Percentiles rank a stretch among this genome's conserved stretches.
phyloP scores from a whole-genome alignment of 2,329 filamentous ascomycete genomes.

The Moelleriella libera region DNA sequence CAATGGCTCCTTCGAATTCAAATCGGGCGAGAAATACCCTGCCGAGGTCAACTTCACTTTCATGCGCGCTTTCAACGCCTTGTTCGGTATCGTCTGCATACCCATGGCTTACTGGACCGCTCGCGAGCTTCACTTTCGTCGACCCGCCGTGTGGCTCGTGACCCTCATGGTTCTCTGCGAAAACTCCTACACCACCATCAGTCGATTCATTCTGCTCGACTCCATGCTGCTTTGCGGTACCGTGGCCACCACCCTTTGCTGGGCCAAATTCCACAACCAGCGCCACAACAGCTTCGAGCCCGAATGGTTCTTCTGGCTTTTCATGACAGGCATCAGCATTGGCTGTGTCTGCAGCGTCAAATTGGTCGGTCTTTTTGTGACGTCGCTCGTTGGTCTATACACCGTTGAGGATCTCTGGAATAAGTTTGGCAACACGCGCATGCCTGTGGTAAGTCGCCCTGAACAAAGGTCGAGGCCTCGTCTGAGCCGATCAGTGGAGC shows the following conservation, averaged over 20 bases:
- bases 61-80: slow-evolving; percentile 95
- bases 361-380: slow-evolving; percentile 93
- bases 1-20: slow-evolving; percentile 99
- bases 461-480: slow-evolving; percentile 1
- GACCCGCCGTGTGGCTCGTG: slow-evolving; percentile 84
- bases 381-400: slow-evolving; percentile 87
- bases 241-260: slow-evolving; percentile 94
- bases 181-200: slow-evolving; percentile 98
- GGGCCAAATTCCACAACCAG: slow-evolving; percentile 88
- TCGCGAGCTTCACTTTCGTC: slow-evolving; percentile 73
- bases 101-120: slow-evolving; percentile 93
- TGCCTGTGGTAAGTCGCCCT: slow-evolving; percentile 54
- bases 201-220: slow-evolving; percentile 92
- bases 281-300: slow-evolving; percentile 74
- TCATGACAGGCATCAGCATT: slow-evolving; percentile 87
- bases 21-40: slow-evolving; percentile 92
- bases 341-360: slow-evolving; percentile 98
- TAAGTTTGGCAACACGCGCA: slow-evolving; percentile 89
- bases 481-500: neutral
- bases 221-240: slow-evolving; percentile 98
- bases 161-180: slow-evolving; percentile 96
- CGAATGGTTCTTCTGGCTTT: slow-evolving; percentile 91
- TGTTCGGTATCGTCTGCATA: slow-evolving; percentile 85
- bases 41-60: slow-evolving; percentile 92
- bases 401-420: slow-evolving; percentile 95